phyloP scores from a whole-genome alignment of 2,329 filamentous ascomycete genomes.

The Dothideomycetes sp. region DNA sequence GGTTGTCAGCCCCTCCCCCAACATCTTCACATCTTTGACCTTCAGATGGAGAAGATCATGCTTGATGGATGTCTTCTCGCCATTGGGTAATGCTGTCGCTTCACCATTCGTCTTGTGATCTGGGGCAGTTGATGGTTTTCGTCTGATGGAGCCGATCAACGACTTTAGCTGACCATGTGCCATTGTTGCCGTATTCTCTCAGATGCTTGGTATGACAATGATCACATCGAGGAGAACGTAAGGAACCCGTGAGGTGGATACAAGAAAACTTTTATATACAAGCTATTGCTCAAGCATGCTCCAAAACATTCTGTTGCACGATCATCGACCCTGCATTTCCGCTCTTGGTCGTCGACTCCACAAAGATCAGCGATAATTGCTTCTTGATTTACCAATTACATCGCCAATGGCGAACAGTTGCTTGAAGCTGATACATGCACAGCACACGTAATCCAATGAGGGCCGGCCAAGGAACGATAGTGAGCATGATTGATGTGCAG shows the following conservation, averaged over 20 bases:
- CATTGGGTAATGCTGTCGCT: constrained; percentile 18
- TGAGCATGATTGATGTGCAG: too few relatives aligned
- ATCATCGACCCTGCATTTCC: too few relatives aligned
- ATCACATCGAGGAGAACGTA: neutral
- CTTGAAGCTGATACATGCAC: too few relatives aligned
- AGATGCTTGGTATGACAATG: neutral
- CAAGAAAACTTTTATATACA: neutral
- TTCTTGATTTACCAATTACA: neutral
- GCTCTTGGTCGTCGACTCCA: neutral
- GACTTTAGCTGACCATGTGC: constrained; percentile 26
- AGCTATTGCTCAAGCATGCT: neutral
- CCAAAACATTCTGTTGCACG: neutral
- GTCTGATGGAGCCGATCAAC: constrained; percentile 34
- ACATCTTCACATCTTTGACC: constrained; percentile 27
- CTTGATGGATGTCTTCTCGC: constrained; percentile 29
- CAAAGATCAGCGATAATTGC: neutral
- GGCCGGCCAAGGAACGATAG: too few relatives aligned
- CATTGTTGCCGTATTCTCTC: constrained; percentile 10
- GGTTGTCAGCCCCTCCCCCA: constrained; percentile 29
- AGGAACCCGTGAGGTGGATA: neutral
- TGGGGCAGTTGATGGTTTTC: constrained; percentile 35
- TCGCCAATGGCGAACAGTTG: too few relatives aligned
- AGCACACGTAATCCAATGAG: too few relatives aligned
- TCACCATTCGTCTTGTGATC: constrained; percentile 34
- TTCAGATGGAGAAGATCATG: constrained; percentile 30